These are phyloP conservation scores for Solanum hybrid DNA, from an alignment of 305 asterid species.

Conservation along the genomic window DNA sequence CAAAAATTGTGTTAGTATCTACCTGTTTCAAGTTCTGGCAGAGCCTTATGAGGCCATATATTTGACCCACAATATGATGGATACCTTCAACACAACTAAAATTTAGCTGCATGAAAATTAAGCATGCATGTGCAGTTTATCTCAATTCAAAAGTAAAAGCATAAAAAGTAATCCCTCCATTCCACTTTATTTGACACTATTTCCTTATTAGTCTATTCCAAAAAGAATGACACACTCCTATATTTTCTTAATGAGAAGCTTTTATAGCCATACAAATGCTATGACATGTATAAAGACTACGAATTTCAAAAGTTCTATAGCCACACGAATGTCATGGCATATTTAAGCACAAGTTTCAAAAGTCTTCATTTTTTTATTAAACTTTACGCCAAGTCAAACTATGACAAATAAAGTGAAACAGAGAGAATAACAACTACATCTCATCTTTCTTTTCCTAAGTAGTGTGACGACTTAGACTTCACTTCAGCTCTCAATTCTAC, in stretches of 20 bases:
- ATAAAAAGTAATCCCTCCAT: not conserved
- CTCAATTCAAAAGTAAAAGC: constrained; percentile 1
- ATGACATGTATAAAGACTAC: not conserved
- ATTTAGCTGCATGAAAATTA: not conserved
- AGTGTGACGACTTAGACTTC: not conserved
- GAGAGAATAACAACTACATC: not conserved
- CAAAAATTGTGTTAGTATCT: constrained; percentile 2
- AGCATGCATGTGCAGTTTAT: not conserved
- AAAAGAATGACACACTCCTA: not conserved
- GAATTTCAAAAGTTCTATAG: not conserved
- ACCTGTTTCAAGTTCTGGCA: constrained; percentile 89
- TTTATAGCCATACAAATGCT: not conserved
- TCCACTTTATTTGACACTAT: not conserved
- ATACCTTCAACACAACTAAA: constrained; percentile 37
- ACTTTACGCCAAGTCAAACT: not conserved
- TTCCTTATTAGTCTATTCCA: not conserved
- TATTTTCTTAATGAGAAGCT: not conserved
- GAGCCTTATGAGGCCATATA: constrained; percentile 65
- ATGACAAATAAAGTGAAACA: not conserved
- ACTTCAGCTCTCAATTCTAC: not conserved
- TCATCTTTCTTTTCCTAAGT: not conserved
- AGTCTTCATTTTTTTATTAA: not conserved
- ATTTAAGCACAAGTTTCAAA: not conserved
- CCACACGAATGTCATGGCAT: not conserved
- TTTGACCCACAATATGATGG: constrained; percentile 85